phyloP scores from a whole-genome alignment of 495 filamentous ascomycete species.

The Penicillium daleae region DNA sequence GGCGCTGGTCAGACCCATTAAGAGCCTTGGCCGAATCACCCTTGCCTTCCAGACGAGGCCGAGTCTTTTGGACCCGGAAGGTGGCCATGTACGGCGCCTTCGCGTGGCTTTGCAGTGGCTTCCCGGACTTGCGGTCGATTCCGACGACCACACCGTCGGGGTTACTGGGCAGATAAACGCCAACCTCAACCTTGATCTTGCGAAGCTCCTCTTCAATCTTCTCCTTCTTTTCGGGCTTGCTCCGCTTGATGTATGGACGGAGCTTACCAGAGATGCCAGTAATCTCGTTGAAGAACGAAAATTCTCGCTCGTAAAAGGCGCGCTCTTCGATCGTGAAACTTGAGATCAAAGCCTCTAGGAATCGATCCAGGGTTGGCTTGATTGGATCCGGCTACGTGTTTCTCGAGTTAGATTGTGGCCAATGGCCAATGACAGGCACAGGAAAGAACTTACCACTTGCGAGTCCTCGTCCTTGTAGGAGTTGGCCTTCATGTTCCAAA shows the following conservation, averaged over 20 bases:
- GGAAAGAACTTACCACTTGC: conserved; percentile 67
- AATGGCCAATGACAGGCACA: not conserved
- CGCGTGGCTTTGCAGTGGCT: conserved; percentile 94
- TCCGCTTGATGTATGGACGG: conserved; percentile 86
- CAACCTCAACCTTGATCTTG: conserved; percentile 94
- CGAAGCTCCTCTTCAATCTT: conserved; percentile 99
- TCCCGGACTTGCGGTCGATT: conserved; percentile 96
- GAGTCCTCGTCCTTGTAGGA: conserved; percentile 96
- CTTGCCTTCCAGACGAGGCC: conserved; percentile 40
- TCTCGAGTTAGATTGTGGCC: conserved; percentile 41
- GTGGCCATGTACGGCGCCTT: conserved; percentile 99
- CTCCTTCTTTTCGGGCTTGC: conserved; percentile 96
- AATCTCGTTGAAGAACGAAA: conserved; percentile 96
- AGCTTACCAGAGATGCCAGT: conserved; percentile 95
- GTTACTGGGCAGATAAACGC: conserved; percentile 96
- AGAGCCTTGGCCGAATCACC: conserved; percentile 15
- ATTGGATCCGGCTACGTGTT: conserved; percentile 77
- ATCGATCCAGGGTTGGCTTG: conserved; percentile 90
- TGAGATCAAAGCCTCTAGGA: conserved; percentile 78
- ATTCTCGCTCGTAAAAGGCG: conserved; percentile 92
- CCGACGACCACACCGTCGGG: conserved; percentile 96
- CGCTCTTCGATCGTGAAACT: conserved; percentile 80
- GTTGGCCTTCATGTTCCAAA: conserved; percentile 99
- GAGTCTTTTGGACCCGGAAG: conserved; percentile 89
- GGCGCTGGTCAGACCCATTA: conserved; percentile 51